Percentiles rank a stretch among this genome's conserved stretches.
These are phyloP conservation scores for Inga oerstediana DNA, from an alignment of 306 rosid genomes.

Conservation along the genomic window DNA sequence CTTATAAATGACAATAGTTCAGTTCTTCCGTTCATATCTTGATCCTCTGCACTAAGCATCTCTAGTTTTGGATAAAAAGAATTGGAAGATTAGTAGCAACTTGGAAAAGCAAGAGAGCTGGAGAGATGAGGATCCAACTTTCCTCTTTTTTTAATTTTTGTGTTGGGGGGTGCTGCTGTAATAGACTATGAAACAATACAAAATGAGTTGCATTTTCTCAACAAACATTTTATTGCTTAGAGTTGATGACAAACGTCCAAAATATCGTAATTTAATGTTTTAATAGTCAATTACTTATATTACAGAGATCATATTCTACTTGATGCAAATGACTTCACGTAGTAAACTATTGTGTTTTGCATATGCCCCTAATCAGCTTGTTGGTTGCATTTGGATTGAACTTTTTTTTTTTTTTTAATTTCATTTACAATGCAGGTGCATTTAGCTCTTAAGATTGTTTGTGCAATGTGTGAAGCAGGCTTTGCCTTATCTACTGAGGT, in stretches of 20 bases:
- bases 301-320: slow-evolving; percentile 9
- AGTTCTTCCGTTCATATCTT: not conserved
- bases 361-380: slow-evolving; percentile 4
- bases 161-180: not conserved
- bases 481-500: slow-evolving; percentile 44
- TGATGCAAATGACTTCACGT: not conserved
- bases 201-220: not conserved
- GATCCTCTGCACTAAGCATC: not conserved
- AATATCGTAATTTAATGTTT: not conserved
- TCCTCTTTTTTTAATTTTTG: not conserved
- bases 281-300: not conserved
- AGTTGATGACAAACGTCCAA: not conserved
- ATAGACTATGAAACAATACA: not conserved
- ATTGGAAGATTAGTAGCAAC: not conserved
- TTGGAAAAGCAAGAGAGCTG: not conserved
- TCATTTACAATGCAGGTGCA: slow-evolving; percentile 56
- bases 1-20: not conserved
- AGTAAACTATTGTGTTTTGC: slow-evolving; percentile 6
- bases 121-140: not conserved
- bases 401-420: not conserved
- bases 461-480: slow-evolving; percentile 70
- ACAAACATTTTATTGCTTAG: not conserved
- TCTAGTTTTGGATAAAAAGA: not conserved
- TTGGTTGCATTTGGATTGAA: slow-evolving; percentile 12
- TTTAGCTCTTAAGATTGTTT: slow-evolving; percentile 66